These are phyloP conservation scores for Diaporthe sp. DNA, from an alignment of 2,329 filamentous ascomycete genomes.

Conservation along the genomic window DNA sequence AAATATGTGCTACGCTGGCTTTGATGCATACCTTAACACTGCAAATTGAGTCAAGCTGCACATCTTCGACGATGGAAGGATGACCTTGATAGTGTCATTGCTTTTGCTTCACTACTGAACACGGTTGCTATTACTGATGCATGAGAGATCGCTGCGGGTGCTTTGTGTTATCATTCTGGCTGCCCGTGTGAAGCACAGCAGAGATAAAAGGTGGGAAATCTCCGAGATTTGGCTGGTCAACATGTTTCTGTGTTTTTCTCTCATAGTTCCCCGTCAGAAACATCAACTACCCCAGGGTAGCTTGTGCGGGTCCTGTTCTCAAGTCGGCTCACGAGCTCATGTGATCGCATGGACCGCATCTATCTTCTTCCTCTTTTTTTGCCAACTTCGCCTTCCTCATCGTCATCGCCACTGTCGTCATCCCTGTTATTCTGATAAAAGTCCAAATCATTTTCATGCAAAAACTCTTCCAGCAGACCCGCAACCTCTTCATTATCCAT, in stretches of 20 bases:
- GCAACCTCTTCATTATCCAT: conserved; percentile 10
- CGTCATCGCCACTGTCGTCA: not conserved
- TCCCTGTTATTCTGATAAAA: not conserved
- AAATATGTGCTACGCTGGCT: not conserved
- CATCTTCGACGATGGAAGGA: not conserved
- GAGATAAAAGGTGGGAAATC: no score
- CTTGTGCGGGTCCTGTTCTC: no score
- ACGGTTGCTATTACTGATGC: not conserved
- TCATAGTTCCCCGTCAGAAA: no score
- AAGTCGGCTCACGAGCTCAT: not conserved
- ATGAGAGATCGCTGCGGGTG: not conserved
- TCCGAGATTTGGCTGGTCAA: no score
- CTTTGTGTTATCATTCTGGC: not conserved
- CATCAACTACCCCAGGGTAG: no score
- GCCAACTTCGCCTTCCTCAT: not conserved
- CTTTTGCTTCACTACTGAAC: not conserved
- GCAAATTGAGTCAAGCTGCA: not conserved
- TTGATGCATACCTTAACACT: not conserved
- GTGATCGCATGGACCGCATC: not conserved
- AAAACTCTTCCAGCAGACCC: not conserved
- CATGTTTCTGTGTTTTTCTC: no score
- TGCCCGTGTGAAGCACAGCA: no score
- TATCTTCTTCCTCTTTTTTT: not conserved
- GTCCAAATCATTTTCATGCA: not conserved
- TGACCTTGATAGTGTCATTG: not conserved